phyloP scores from a whole-genome alignment of 2,329 filamentous ascomycete genomes.

The Mycogone perniciosa region DNA sequence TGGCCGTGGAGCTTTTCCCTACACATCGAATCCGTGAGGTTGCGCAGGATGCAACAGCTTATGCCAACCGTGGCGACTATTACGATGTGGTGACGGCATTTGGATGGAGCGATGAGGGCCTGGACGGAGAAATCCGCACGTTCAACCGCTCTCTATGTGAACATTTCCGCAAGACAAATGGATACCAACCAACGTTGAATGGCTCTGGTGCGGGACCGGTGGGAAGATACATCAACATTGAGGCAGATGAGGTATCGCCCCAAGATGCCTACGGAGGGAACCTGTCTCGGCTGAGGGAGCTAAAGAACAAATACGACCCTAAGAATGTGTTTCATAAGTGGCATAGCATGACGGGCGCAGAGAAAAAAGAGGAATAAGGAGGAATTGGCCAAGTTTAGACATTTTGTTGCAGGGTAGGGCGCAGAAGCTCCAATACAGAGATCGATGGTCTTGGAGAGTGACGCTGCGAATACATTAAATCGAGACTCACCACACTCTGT shows the following conservation, averaged over 20 bases:
- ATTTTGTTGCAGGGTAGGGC: too few species aligned
- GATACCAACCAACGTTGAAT: not conserved
- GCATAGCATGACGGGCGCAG: slow-evolving; percentile 11
- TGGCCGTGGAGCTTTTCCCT: slow-evolving; percentile 37
- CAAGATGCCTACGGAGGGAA: slow-evolving; percentile 26
- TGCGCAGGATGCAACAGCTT: slow-evolving; percentile 26
- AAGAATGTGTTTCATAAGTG: slow-evolving; percentile 30
- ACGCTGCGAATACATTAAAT: too few species aligned
- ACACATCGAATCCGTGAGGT: slow-evolving; percentile 23
- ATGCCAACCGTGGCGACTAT: slow-evolving; percentile 4
- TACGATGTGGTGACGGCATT: slow-evolving; percentile 24
- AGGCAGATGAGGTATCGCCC: not conserved
- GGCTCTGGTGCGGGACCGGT: not conserved
- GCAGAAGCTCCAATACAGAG: not conserved
- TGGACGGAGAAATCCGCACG: not conserved
- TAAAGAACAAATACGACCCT: slow-evolving; percentile 31
- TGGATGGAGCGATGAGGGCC: slow-evolving; percentile 19
- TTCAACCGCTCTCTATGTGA: not conserved
- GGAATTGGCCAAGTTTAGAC: too few species aligned
- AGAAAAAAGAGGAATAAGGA: slow-evolving; percentile 4
- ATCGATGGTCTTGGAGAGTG: not conserved
- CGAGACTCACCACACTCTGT: too few species aligned
- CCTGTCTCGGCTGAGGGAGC: slow-evolving; percentile 20
- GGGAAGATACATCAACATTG: not conserved
- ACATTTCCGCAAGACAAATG: not conserved